Percentiles rank a stretch among this genome's conserved stretches.
Conservation (phyloP, 495 filamentous ascomycete genomes). For the Neurospora sp. region DNA sequence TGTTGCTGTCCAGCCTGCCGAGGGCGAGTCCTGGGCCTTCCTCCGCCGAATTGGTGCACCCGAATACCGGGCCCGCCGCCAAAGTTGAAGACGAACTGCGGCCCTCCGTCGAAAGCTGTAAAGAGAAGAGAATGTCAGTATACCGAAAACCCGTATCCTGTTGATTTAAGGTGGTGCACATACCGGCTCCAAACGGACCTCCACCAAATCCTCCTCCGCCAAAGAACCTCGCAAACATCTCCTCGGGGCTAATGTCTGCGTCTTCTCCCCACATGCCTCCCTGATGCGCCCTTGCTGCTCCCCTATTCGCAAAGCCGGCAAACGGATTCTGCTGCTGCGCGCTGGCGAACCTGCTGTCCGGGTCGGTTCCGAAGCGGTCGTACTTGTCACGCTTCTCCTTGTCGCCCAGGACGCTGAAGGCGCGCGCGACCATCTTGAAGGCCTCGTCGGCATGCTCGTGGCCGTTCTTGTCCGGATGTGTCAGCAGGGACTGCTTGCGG, state of each 20-base stretch:
- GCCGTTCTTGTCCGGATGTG: constrained; percentile 98
- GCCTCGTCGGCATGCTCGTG: constrained; percentile 94
- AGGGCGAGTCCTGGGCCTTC: constrained; percentile 56
- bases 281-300: constrained; percentile 29
- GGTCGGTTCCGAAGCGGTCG: constrained; percentile 83
- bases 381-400: constrained; percentile 81
- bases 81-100: constrained; percentile 86
- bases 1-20: constrained; percentile 51
- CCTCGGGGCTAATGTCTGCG: constrained; percentile 83
- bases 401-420: constrained; percentile 89
- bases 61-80: constrained; percentile 72
- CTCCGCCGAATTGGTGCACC: constrained; percentile 79
- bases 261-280: constrained; percentile 61
- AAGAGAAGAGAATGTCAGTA: constrained; percentile 1
- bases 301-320: constrained; percentile 53
- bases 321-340: constrained; percentile 56
- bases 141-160: not conserved
- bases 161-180: not conserved
- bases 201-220: constrained; percentile 64
- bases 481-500: constrained; percentile 74
- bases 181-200: constrained; percentile 38
- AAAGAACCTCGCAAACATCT: constrained; percentile 94
- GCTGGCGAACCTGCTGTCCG: constrained; percentile 71
- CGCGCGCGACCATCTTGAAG: constrained; percentile 93
- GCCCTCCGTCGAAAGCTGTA: constrained; percentile 56